These are phyloP conservation scores for Thelonectria rubi DNA, from an alignment of 2,329 filamentous ascomycete genomes.

Conservation along the genomic window DNA sequence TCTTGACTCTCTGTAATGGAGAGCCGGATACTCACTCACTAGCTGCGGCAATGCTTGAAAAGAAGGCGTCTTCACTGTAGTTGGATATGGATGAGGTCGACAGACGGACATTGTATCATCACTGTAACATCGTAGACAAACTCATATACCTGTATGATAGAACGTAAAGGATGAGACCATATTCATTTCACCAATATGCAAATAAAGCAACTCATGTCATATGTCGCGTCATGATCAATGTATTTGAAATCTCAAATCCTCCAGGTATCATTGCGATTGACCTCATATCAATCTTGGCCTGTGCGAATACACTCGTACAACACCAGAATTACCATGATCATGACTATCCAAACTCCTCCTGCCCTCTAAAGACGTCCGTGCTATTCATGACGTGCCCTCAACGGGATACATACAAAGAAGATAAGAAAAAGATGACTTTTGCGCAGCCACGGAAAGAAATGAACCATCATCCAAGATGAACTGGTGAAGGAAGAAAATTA, in stretches of 20 bases:
- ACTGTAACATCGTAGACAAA: neutral
- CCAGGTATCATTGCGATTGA: conserved; percentile 22
- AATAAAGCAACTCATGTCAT: conserved; percentile 18
- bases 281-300: conserved; percentile 18
- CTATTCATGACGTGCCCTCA: conserved; percentile 17
- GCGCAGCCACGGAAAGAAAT: conserved; percentile 10
- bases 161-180: too few species aligned
- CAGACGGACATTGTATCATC: conserved; percentile 7
- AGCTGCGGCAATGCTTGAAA: neutral
- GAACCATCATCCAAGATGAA: conserved; percentile 12
- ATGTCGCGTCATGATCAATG: conserved; percentile 35
- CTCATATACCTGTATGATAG: neutral
- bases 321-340: conserved; percentile 6
- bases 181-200: neutral
- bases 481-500: conserved; percentile 5
- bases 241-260: conserved; percentile 24
- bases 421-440: conserved; percentile 17
- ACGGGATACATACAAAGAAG: conserved; percentile 13
- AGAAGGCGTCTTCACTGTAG: too few species aligned
- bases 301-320: conserved; percentile 14
- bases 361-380: conserved; percentile 18
- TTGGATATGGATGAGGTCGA: neutral
- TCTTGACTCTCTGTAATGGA: neutral
- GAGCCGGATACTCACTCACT: neutral
- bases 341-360: conserved; percentile 22